phyloP scores from a whole-genome alignment of 495 filamentous ascomycete genomes.

The Penicillium coprophilum region DNA sequence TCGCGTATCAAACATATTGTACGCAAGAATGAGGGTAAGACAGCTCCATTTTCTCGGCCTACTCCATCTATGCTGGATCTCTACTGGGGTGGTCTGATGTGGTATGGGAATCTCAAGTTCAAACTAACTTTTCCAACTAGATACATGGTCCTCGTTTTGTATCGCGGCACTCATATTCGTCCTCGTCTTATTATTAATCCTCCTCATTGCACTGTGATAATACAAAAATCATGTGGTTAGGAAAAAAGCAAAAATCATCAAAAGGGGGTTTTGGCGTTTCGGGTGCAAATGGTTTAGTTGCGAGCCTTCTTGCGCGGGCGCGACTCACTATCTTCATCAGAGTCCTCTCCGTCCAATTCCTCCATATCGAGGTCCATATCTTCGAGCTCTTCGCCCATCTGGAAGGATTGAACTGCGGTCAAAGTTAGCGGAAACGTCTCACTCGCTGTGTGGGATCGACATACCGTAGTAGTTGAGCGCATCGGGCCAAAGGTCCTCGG shows the following conservation, averaged over 20 bases:
- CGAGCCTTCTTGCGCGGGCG: slow-evolving; percentile 48
- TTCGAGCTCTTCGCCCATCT: slow-evolving; percentile 28
- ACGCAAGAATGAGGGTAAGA: slow-evolving; percentile 84
- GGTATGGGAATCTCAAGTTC: slow-evolving; percentile 20
- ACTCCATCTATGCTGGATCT: slow-evolving; percentile 7
- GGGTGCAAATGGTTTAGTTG: slow-evolving; percentile 25
- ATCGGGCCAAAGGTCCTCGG: slow-evolving; percentile 83
- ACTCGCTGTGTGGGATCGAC: slow-evolving; percentile 29
- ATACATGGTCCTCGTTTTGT: slow-evolving; percentile 86
- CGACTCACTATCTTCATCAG: slow-evolving; percentile 34
- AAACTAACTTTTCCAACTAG: slow-evolving; percentile 47
- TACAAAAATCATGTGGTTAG: slow-evolving; percentile 26
- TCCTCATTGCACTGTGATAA: slow-evolving; percentile 60
- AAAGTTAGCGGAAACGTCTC: slow-evolving; percentile 13
- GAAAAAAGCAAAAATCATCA: slow-evolving; percentile 17
- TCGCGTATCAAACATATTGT: slow-evolving; percentile 82
- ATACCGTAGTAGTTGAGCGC: slow-evolving; percentile 89
- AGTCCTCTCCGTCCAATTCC: slow-evolving; percentile 32
- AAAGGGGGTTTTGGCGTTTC: slow-evolving; percentile 25
- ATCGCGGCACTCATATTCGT: slow-evolving; percentile 83
- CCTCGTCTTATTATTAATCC: slow-evolving; percentile 77
- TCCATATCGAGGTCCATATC: slow-evolving; percentile 40
- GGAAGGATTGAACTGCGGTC: slow-evolving; percentile 36
- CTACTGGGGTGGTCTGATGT: background rate
- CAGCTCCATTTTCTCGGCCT: slow-evolving; percentile 4